Evolutionary conservation across 495 filamentous ascomycete species (phyloP).

Genomic region (Daldinia loculata): DNA sequence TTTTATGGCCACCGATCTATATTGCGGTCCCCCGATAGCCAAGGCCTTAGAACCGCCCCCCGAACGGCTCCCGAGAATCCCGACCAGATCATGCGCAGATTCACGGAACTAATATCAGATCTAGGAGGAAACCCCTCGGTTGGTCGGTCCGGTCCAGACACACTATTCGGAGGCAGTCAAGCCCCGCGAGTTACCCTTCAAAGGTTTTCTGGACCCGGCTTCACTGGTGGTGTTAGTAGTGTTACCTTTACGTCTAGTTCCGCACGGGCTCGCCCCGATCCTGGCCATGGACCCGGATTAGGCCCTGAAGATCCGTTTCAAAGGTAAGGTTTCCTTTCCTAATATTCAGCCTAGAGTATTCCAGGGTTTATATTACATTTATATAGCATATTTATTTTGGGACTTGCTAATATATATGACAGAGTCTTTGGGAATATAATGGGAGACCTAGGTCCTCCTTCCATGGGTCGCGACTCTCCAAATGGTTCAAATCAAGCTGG

Average conservation of each 20-base stretch:
- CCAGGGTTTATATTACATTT: neutral
- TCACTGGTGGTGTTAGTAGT: conserved; percentile 42
- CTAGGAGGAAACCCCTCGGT: conserved; percentile 30
- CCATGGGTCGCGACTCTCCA: conserved; percentile 23
- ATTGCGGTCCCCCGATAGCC: conserved; percentile 40
- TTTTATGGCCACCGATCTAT: conserved; percentile 49
- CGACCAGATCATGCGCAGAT: conserved; percentile 54
- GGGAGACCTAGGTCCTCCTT: conserved; percentile 23
- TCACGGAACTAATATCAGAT: conserved; percentile 51
- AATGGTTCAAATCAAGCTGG: conserved; percentile 23
- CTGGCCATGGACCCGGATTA: conserved; percentile 1
- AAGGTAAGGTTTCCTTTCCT: conserved; percentile 31
- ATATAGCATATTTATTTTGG: neutral
- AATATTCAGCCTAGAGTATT: neutral
- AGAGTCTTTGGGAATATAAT: conserved; percentile 38
- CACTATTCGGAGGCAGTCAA: conserved; percentile 25
- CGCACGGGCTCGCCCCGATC: conserved; percentile 13
- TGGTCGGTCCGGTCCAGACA: conserved; percentile 44
- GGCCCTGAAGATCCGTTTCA: conserved; percentile 42
- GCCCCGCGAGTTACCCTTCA: conserved; percentile 36
- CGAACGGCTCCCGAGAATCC: conserved; percentile 33
- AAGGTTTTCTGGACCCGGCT: conserved; percentile 41
- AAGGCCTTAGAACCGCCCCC: conserved; percentile 27
- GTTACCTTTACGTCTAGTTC: conserved; percentile 48
- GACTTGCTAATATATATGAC: neutral